phyloP scores from a whole-genome alignment of 2,329 filamentous ascomycete species.

The Lasiodiplodia citricola region DNA sequence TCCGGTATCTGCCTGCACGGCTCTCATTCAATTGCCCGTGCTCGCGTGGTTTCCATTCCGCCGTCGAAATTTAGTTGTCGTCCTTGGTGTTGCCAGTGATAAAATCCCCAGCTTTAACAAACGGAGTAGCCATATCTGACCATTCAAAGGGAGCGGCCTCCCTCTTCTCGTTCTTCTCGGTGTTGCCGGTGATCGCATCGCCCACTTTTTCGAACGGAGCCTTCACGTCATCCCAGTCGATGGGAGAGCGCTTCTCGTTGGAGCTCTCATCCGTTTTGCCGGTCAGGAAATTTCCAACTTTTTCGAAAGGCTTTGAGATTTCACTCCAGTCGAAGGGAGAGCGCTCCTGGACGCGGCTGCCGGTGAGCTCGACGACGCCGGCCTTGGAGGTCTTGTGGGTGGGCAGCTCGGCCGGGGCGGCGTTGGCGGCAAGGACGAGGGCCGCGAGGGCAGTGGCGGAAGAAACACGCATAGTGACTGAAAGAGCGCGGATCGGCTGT shows the following conservation, averaged over 20 bases:
- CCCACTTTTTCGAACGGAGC: neutral
- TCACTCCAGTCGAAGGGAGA: neutral
- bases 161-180: neutral
- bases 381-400: conserved; percentile 19
- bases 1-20: neutral
- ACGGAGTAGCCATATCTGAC: neutral
- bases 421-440: conserved; percentile 9
- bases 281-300: neutral
- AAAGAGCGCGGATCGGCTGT: neutral
- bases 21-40: neutral
- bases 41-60: neutral
- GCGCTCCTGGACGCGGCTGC: conserved; percentile 6
- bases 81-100: neutral
- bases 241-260: conserved; percentile 1
- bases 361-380: conserved; percentile 7
- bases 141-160: neutral
- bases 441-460: neutral
- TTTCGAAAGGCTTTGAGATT: neutral
- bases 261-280: neutral
- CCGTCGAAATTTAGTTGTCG: neutral
- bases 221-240: neutral
- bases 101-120: neutral
- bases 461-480: neutral
- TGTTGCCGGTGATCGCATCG: neutral
- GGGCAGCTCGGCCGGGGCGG: conserved; percentile 16